phyloP scores from a whole-genome alignment of 169 alveolate species.

The Cryptosporidium felis region DNA sequence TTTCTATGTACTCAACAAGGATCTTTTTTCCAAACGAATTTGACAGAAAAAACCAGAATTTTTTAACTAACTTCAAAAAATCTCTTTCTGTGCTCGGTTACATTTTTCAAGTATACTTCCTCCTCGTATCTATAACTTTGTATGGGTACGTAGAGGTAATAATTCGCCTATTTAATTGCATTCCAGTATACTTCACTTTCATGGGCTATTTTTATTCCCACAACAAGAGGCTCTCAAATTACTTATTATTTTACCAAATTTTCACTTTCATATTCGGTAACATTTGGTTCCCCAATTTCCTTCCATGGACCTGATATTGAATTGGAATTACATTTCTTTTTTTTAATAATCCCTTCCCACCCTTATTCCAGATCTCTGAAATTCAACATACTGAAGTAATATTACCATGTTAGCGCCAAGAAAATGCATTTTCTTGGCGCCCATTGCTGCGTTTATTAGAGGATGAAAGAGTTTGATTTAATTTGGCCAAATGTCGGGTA shows the following conservation, averaged over 20 bases:
- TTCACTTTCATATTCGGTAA: conserved; percentile 57
- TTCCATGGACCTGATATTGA: conserved; percentile 64
- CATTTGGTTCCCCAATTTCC: conserved; percentile 58
- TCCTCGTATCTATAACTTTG: background rate
- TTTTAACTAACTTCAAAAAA: background rate
- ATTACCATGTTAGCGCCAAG: no score
- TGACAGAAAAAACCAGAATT: background rate
- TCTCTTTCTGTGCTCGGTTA: conserved; percentile 16
- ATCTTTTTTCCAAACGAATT: background rate
- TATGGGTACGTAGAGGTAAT: conserved; percentile 38
- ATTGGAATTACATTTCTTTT: no score
- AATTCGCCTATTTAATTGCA: conserved; percentile 30
- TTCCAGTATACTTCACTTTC: conserved; percentile 31
- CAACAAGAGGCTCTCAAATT: background rate
- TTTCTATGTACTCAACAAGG: background rate
- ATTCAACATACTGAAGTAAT: no score
- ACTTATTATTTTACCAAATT: conserved; percentile 25
- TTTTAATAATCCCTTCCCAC: no score
- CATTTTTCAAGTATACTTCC: conserved; percentile 28
- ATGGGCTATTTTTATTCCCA: conserved; percentile 21
- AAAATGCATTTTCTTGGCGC: no score
- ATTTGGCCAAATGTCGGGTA: background rate
- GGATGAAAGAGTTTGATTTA: no score
- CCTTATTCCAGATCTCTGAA: no score
- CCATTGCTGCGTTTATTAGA: no score